Evolutionary conservation across 192 early-diverging fungal genomes (phyloP), one percentile per base, ranked within the genome.

Genomic region (Coemansia sp.): DNA sequence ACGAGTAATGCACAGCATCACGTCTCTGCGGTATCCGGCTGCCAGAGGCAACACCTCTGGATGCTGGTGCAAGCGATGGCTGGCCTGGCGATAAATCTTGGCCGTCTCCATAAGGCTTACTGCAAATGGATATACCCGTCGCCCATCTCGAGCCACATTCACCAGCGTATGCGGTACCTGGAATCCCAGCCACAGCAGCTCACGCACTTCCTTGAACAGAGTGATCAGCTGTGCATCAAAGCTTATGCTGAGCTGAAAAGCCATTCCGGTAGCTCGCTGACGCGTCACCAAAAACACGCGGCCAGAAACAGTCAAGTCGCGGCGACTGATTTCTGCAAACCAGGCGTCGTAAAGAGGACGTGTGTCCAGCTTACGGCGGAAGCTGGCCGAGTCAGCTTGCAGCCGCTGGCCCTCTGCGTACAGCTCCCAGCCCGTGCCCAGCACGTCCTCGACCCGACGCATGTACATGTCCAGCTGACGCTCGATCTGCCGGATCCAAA

Each of bases 401-500:
- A 99, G 82, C 45, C 93, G 89, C 73, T 95, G 89, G 26, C 97
- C 97, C 74, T 99, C 97, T 3, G 91, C 89, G 65, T 99, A 97
- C 12, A 88, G 72, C 79, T 94, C 90, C 97, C 97, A 99, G 15
- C 95, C 88, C 58, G 90, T 89, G 36, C 97, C 97, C 30, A 99
- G 82, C 38, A 99, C 94, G 76, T 95, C 91, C 69, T 98, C 97
- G 18, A 99, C 95, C 37, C 93, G 87, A 21, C 87, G 87, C 95
- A 99, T 98, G 72, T 95, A 96, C 36, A 89, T 73, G 47, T 86
- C 87, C 15, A 99, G 84, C 78, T 99, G 97, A 31, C 89, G 86
- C 64, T 99, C 97, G 67, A 99, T 97, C 80, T 97, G 94, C 46
- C 86, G 85, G 17, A 90, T 90, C 97, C 97, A 99, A 20, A 94